A percentile compares a stretch with the other conserved stretches of the same genome.
Conservation (phyloP, 2,329 filamentous ascomycete genomes). For the Simplicillium aogashimaense region DNA sequence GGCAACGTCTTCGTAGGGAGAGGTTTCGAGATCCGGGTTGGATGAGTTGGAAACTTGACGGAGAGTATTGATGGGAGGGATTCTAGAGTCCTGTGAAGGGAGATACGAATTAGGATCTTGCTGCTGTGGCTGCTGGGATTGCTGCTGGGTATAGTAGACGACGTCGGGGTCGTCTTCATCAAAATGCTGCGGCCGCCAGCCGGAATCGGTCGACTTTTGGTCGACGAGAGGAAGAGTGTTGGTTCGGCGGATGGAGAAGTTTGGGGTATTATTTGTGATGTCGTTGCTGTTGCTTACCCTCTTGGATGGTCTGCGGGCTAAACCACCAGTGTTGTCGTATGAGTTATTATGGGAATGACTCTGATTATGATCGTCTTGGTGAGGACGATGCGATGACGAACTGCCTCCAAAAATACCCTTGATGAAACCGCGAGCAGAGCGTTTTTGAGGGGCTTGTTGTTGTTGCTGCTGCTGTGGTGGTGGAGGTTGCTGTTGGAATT, state of each 20-base stretch:
- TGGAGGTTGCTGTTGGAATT: slow-evolving; percentile 15
- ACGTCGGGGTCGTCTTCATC: slow-evolving; percentile 30
- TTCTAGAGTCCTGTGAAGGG: slow-evolving; percentile 5
- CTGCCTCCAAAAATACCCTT: slow-evolving; percentile 41
- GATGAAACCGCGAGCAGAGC: slow-evolving; percentile 39
- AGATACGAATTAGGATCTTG: neutral
- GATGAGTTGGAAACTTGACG: slow-evolving; percentile 29
- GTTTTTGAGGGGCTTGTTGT: slow-evolving; percentile 15
- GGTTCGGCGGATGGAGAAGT: slow-evolving; percentile 9
- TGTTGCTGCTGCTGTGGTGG: slow-evolving; percentile 23
- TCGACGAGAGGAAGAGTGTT: slow-evolving; percentile 9
- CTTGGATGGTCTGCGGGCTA: slow-evolving; percentile 47
- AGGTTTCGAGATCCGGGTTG: slow-evolving; percentile 28
- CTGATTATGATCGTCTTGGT: slow-evolving; percentile 14
- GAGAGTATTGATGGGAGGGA: slow-evolving; percentile 27
- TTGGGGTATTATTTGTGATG: too few species aligned
- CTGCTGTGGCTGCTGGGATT: neutral
- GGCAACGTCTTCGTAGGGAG: slow-evolving; percentile 35
- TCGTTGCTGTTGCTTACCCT: slow-evolving; percentile 33
- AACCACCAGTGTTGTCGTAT: slow-evolving; percentile 38
- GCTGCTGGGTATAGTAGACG: slow-evolving; percentile 13
- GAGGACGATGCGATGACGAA: slow-evolving; percentile 17
- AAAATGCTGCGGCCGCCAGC: slow-evolving; percentile 16
- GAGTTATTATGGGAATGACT: slow-evolving; percentile 18
- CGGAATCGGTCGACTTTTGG: slow-evolving; percentile 11